Percentiles rank a stretch among this genome's conserved stretches.
phyloP scores from a whole-genome alignment of 78 protist species.

The Chrysochromulina tobinii region DNA sequence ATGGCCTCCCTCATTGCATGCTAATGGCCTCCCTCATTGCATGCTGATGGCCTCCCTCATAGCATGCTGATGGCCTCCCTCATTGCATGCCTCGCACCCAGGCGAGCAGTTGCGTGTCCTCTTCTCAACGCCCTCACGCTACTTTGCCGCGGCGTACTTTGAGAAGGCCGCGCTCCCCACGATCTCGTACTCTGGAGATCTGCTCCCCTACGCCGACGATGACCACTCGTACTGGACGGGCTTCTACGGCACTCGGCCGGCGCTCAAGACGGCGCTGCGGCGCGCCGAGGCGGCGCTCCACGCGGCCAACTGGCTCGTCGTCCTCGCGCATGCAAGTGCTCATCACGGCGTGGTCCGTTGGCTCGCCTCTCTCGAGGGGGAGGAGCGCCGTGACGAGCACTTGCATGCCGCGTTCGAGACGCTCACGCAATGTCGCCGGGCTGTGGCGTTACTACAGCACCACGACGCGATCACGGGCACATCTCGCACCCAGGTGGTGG shows the following conservation, averaged over 20 bases:
- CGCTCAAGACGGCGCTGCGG: constrained; percentile 34
- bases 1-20: no score
- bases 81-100: no score
- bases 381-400: no score
- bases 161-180: not conserved
- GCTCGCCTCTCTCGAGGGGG: no score
- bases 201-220: constrained; percentile 39
- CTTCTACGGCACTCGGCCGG: constrained; percentile 55
- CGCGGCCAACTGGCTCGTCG: not conserved
- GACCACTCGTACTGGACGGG: constrained; percentile 41
- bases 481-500: not conserved
- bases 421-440: no score
- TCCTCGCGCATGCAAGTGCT: not conserved
- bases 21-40: no score
- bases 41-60: no score
- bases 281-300: not conserved
- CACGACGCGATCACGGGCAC: constrained; percentile 47
- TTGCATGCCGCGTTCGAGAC: no score
- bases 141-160: not conserved
- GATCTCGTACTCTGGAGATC: not conserved
- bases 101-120: no score
- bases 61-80: no score
- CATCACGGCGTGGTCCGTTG: no score
- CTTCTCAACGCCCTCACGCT: not conserved
- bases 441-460: not conserved